phyloP scores from a whole-genome alignment of 2,329 filamentous ascomycete species.

The Cercospora sojina region DNA sequence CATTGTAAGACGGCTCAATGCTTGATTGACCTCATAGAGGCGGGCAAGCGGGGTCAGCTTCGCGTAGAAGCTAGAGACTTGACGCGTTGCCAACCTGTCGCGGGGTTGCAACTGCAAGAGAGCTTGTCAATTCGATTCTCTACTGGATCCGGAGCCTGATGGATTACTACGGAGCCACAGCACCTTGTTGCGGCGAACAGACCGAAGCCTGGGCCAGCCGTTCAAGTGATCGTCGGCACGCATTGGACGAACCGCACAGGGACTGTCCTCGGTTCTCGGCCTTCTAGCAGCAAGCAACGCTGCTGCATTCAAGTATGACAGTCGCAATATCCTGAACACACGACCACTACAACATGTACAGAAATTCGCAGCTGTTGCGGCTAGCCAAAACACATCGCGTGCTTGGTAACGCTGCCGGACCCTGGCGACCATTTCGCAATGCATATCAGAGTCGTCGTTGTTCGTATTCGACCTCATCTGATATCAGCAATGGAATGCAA shows the following conservation, averaged over 20 bases:
- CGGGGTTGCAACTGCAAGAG: constrained; percentile 1
- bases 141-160: neutral
- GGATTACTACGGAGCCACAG: neutral
- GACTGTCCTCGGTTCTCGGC: neutral
- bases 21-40: constrained; percentile 11
- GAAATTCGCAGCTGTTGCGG: neutral
- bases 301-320: neutral
- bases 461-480: neutral
- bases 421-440: neutral
- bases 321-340: neutral
- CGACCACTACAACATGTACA: neutral
- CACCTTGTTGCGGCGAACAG: neutral
- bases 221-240: neutral
- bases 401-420: neutral
- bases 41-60: constrained; percentile 6
- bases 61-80: constrained; percentile 8
- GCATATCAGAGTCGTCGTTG: neutral
- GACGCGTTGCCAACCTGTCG: constrained; percentile 2
- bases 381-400: neutral
- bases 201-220: neutral
- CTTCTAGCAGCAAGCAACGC: neutral
- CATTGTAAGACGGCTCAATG: constrained; percentile 3
- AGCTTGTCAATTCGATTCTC: neutral
- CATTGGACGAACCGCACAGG: neutral
- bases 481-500: neutral